Evolutionary conservation across 2,329 filamentous ascomycete species (phyloP), one percentile per base, ranked within the genome.

Genomic region (Elsinoe necatrix): DNA sequence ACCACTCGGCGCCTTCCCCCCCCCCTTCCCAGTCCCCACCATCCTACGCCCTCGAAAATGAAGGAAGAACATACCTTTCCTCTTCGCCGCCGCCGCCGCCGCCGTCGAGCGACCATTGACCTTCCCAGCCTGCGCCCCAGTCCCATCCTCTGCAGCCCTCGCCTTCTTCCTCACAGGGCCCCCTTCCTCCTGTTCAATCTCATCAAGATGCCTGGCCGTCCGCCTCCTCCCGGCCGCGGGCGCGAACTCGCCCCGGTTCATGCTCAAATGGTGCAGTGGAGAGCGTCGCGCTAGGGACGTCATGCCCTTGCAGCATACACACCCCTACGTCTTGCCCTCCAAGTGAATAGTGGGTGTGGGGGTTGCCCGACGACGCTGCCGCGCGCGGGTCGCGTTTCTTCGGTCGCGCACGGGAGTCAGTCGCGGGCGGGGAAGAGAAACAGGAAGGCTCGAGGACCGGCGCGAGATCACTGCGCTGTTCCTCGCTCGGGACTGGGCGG

Each of bases 171-270:
- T 65, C 3, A 64, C 64, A 52, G 72, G 73, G 63, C 71, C 73
- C 65, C 72, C 73, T 27, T 75, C 73, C 11, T 65, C 68, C 41
- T 72, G 71, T 6, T 73, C 73, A 45, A 72, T 69, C 43, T 73
- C 72, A 51, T 70, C 60, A 55, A 64, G 67, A 56, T 72, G 68
- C 55, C 73, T 70, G 62, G 71, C 73, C 62, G 75, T 77, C 63
- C 72, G 68, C 64, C 75, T 68, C 68, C 75, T 74, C 66, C 70
- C 70, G 47, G 54, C 35, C 23, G 35, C 47, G 27, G 47, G 42
- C 54, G 57, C 66, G 58, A 69, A 67, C 63, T 71, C 68, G 59
- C 74, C 73, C 18, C 54, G 54, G 62, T 72, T 69, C 75, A 77
- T 78, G 41, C 20, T 25, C 60, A 69, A 71, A 69, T 74, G 41